Evolutionary conservation across 768 basidiomycete genomes (phyloP).

Genomic region (Coprinopsis cinerea): DNA sequence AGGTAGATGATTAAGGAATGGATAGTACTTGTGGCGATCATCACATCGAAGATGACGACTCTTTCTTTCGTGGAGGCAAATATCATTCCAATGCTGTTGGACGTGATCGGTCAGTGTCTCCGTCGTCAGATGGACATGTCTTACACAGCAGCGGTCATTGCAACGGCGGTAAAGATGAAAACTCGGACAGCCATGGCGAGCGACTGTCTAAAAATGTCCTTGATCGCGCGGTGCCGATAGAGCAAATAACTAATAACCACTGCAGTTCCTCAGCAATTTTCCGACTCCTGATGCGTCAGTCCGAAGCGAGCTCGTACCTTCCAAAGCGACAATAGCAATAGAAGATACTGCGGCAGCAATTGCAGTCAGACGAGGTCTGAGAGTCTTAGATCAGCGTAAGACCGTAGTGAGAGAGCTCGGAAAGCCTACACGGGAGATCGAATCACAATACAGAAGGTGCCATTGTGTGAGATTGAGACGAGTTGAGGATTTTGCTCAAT

Average conservation of each 20-base stretch:
- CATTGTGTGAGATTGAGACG: not conserved
- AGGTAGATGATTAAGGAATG: not conserved
- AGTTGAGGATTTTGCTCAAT: not conserved
- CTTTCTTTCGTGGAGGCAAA: not conserved
- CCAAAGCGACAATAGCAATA: not conserved
- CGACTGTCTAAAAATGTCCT: not conserved
- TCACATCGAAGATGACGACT: not conserved
- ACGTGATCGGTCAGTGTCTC: not conserved
- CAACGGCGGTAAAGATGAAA: not conserved
- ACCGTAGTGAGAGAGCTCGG: not conserved
- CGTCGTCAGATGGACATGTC: not conserved
- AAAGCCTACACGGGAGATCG: not conserved
- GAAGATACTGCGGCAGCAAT: not conserved
- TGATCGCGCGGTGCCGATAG: not conserved
- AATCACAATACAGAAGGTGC: not conserved
- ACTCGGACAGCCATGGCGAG: not conserved
- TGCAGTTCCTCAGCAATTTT: not conserved
- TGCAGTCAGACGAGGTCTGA: not conserved
- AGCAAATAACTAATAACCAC: not conserved
- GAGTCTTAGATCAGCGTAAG: not conserved
- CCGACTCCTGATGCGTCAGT: not conserved
- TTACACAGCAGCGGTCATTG: not conserved
- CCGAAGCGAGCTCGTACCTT: not conserved
- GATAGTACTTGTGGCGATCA: not conserved
- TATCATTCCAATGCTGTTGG: not conserved